Evolutionary conservation across 495 filamentous ascomycete genomes (phyloP).

Genomic region (Annulohypoxylon stygium): DNA sequence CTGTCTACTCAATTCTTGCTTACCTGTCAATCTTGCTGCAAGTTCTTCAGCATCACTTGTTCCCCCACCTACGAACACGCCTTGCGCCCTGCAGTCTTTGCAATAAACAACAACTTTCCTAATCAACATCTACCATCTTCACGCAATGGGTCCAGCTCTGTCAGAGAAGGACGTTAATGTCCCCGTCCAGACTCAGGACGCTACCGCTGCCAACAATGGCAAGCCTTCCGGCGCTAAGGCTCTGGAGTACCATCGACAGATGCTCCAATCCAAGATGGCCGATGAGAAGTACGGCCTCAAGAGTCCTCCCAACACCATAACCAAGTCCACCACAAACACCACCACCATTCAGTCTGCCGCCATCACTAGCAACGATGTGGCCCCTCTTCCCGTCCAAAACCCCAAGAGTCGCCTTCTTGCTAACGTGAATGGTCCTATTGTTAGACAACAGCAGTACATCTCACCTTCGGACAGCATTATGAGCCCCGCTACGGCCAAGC

Average conservation of each 20-base stretch:
- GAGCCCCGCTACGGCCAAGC: constrained; percentile 92
- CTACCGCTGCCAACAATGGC: constrained; percentile 46
- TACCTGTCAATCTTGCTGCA: neutral
- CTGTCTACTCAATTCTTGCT: neutral
- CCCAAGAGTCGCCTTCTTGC: constrained; percentile 32
- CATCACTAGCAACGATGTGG: constrained; percentile 20
- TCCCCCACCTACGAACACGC: neutral
- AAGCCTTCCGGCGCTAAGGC: constrained; percentile 64
- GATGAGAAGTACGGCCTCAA: constrained; percentile 70
- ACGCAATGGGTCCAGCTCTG: constrained; percentile 59
- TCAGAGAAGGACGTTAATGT: constrained; percentile 70
- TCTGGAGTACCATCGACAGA: constrained; percentile 86
- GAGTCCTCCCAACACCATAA: neutral
- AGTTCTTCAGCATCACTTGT: neutral
- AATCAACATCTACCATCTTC: neutral
- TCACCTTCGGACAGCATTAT: constrained; percentile 94
- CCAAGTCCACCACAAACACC: constrained; percentile 23
- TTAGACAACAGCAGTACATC: constrained; percentile 74
- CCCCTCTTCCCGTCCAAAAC: constrained; percentile 22
- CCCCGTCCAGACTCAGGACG: constrained; percentile 51
- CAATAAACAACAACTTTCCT: constrained; percentile 7
- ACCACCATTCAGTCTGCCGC: constrained; percentile 12
- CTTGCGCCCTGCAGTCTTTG: constrained; percentile 5
- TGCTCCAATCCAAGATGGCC: constrained; percentile 78
- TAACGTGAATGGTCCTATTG: constrained; percentile 29